phyloP scores from a whole-genome alignment of 768 basidiomycete species.

The Cystoderma amianthinum region DNA sequence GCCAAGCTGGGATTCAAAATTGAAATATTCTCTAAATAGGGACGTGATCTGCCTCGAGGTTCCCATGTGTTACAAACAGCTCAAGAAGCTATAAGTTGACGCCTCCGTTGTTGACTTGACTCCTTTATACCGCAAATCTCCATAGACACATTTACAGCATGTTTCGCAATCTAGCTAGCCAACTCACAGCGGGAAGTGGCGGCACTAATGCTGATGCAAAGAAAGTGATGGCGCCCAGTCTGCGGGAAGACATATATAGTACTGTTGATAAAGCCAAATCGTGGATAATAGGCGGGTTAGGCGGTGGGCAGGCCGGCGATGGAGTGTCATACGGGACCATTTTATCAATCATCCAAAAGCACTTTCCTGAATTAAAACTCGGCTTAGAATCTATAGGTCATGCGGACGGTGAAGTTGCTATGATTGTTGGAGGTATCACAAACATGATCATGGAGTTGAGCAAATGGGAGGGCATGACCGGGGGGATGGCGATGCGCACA shows the following conservation, averaged over 20 bases:
- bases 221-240: conserved; percentile 39
- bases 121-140: not conserved
- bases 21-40: too few species aligned
- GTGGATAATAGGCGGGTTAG: conserved; percentile 33
- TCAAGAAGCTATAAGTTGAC: not conserved
- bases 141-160: conserved; percentile 18
- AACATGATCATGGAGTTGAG: conserved; percentile 50
- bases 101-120: not conserved
- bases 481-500: conserved; percentile 48
- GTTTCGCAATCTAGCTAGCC: conserved; percentile 40
- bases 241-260: conserved; percentile 45
- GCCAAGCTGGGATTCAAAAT: conserved; percentile 1
- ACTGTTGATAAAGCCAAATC: conserved; percentile 37
- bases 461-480: conserved; percentile 50
- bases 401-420: conserved; percentile 38
- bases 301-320: conserved; percentile 42
- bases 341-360: conserved; percentile 37
- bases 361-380: conserved; percentile 37
- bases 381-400: conserved; percentile 41
- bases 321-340: conserved; percentile 42
- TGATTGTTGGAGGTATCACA: conserved; percentile 45
- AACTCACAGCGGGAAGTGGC: conserved; percentile 25
- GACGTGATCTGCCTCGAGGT: conserved; percentile 24
- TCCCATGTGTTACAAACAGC: conserved; percentile 21
- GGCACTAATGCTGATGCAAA: conserved; percentile 29